Evolutionary conservation across 2,329 filamentous ascomycete genomes (phyloP), one percentile per base, ranked within the genome.

Genomic region (Beauveria medogensis): DNA sequence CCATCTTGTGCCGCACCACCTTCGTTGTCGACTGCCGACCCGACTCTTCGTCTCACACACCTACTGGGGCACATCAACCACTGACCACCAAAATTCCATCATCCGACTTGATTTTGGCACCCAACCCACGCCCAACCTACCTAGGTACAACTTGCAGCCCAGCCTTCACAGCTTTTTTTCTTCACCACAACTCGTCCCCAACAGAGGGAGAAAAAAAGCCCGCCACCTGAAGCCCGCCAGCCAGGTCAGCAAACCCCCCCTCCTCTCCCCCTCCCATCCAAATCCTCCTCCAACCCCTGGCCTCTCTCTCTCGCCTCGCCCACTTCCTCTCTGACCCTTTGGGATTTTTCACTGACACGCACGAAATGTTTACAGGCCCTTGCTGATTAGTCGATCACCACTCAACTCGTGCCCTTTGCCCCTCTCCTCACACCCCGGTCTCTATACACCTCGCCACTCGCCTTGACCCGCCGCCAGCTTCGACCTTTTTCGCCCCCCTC

Each of bases 51-150:
- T 20, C 28, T 14, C 47, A 9, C 22, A 28, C 48, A n/a, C 28
- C 24, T 24, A 12, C 46, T 20, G 26, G 18, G 26, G 26, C 48
- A 51, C 48, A 30, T 37, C 34, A 37, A 37, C 34, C 34, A 37
- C 34, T 34, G 24, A n/a, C 48, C 26, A 34, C 48, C 16, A 16
- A 26, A 51, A 34, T 24, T 20, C 28, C 37, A 43, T 59, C 37
- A 44, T 52, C 46, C 56, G 44, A 58, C 55, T 43, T 43, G 16
- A 12, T 43, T 59, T 59, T 59, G 56, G 56, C 56, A 59, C 56
- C 56, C 56, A 59, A 51, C 22, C 56, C 46, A 43, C 47, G 56
- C 55, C 55, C 46, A 50, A 58, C 34, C 41, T 12, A n/a, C 43
- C 28, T 22, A 37, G 34, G 34, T 37, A 37, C 34, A 14, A 37